Evolutionary conservation across 306 rosid genomes (phyloP), one percentile per base, ranked within the genome.

Genomic region (Ochetophila trinervis): DNA sequence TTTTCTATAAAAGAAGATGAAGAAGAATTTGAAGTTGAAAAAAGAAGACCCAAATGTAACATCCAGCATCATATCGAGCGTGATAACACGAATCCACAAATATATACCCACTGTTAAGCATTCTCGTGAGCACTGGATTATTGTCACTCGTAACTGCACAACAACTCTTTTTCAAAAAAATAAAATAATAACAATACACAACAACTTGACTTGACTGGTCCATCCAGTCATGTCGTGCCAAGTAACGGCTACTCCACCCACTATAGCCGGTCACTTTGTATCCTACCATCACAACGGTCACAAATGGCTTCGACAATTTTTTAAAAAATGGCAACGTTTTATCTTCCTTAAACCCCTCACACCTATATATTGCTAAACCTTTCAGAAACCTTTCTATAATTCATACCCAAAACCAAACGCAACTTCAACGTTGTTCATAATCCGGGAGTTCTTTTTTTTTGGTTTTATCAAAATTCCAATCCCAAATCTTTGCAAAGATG

Each of bases 231-330:
- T 34, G 19, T 16, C 17, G 50, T 53, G 18, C 66, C 72, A 21
- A 13, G 73, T 59, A 87, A 90, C 97, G 95, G 87, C 85, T 87
- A 78, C 53, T 63, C 77, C 60, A 85, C 92, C 73, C 72, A 60
- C 75, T 30, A 65, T 57, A 58, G 63, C 77, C 84, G 20, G 78
- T 81, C 51, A 42, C 67, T 27, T 0, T 23, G 12, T 3, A 4
- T 8, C 2, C 78, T 62, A 67, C 34, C 62, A 44, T 50, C 72
- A 55, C 78, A 91, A 88, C 93, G 95, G 95, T 86, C 76, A 84
- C 77, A 62, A 82, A 76, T 67, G 12, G 40, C 16, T 13, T 45
- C 23, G 9, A 42, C 42, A 5, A 18, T 18, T 44, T 22, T 17
- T 19, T 42, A 2, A 47, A 51, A 68, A 42, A 16, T 53, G 23